Evolutionary conservation across 2,329 filamentous ascomycete species (phyloP).

Genomic region (Tolypocladium album): DNA sequence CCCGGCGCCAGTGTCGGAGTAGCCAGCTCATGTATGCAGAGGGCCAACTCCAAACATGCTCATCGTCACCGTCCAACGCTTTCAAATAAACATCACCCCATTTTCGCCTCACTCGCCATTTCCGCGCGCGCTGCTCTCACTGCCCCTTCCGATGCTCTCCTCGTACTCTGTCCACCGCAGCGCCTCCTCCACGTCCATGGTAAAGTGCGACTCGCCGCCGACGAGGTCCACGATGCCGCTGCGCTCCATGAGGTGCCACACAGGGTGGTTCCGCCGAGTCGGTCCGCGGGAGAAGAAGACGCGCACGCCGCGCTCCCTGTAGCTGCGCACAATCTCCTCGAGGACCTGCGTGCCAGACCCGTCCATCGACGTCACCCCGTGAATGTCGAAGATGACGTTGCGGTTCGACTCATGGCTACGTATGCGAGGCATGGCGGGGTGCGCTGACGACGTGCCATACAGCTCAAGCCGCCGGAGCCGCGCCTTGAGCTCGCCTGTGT

Average conservation of each 20-base stretch:
- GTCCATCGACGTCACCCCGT: slow-evolving; percentile 92
- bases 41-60: not conserved
- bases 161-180: slow-evolving; percentile 70
- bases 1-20: not conserved
- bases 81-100: not conserved
- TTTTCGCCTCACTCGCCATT: slow-evolving; percentile 1
- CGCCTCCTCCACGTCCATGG: slow-evolving; percentile 75
- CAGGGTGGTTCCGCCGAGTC: slow-evolving; percentile 33
- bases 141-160: slow-evolving; percentile 28
- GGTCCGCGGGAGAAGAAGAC: slow-evolving; percentile 63
- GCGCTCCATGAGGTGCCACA: slow-evolving; percentile 62
- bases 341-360: slow-evolving; percentile 89
- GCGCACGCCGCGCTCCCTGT: slow-evolving; percentile 63
- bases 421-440: slow-evolving; percentile 77
- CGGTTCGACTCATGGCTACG: slow-evolving; percentile 70
- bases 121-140: slow-evolving; percentile 4
- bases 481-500: slow-evolving; percentile 84
- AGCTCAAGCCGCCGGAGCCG: slow-evolving; percentile 74
- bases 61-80: not conserved
- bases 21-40: not conserved
- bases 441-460: slow-evolving; percentile 76
- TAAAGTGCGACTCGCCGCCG: slow-evolving; percentile 70
- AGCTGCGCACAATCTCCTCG: slow-evolving; percentile 74
- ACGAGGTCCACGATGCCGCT: slow-evolving; percentile 80
- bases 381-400: slow-evolving; percentile 94